phyloP scores from a whole-genome alignment of 805 yeast species.

The Saccharomyces kudriavzevii region DNA sequence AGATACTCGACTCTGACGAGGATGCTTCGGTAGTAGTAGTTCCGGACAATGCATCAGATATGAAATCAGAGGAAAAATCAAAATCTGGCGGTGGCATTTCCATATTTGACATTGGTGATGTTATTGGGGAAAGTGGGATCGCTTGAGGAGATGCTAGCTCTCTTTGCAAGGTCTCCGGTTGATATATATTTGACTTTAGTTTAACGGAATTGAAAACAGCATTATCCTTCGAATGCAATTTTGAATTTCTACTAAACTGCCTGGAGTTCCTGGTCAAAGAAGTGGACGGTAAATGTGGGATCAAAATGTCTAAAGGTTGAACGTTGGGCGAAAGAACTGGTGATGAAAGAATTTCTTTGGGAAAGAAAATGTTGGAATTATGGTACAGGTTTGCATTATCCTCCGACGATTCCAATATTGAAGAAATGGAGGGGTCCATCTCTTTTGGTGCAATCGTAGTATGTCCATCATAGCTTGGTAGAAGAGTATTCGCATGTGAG shows the following conservation, averaged over 20 bases:
- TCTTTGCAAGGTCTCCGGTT: constrained; percentile 41
- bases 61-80: constrained; percentile 8
- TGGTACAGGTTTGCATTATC: constrained; percentile 19
- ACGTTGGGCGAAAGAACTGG: constrained; percentile 54
- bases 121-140: constrained; percentile 46
- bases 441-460: constrained; percentile 1
- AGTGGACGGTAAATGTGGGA: neutral
- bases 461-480: constrained; percentile 58
- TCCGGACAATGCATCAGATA: neutral
- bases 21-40: neutral
- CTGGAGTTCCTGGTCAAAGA: neutral
- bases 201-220: constrained; percentile 23
- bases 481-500: constrained; percentile 68
- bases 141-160: constrained; percentile 59
- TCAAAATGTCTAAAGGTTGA: constrained; percentile 34
- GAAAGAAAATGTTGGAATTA: constrained; percentile 35
- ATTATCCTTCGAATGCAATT: neutral
- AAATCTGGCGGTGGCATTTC: constrained; percentile 17
- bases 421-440: neutral
- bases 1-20: neutral
- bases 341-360: constrained; percentile 32
- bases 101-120: constrained; percentile 31
- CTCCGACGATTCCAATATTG: neutral
- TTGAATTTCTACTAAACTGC: neutral
- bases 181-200: constrained; percentile 43